Evolutionary conservation across 2,329 filamentous ascomycete genomes (phyloP).

Genomic region (Nannizzia gypsea): DNA sequence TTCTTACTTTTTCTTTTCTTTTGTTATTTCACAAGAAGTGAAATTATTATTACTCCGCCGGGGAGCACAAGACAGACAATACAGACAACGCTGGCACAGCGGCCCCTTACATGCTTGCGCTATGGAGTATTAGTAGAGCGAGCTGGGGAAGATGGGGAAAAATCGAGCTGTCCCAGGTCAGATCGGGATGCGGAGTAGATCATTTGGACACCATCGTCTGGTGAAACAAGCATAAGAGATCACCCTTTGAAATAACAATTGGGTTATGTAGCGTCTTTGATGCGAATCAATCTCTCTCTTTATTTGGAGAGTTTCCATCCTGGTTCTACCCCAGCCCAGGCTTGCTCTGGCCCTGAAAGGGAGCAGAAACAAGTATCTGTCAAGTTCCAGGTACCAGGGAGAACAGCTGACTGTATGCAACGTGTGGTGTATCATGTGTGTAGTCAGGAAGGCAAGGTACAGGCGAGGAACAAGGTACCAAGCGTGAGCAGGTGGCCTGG

Average conservation of each 20-base stretch:
- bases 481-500: neutral
- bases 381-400: neutral
- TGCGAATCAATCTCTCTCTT: neutral
- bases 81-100: neutral
- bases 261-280: neutral
- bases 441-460: neutral
- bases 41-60: neutral
- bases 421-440: neutral
- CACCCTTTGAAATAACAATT: neutral
- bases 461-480: neutral
- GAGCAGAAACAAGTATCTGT: neutral
- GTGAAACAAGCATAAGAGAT: neutral
- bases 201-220: neutral
- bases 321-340: neutral
- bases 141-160: neutral
- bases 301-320: neutral
- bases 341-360: neutral
- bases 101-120: neutral
- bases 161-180: neutral
- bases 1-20: neutral
- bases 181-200: neutral
- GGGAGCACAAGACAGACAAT: neutral
- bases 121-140: neutral
- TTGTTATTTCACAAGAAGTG: neutral
- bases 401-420: neutral